Conservation (phyloP, 2,329 filamentous ascomycete genomes). For the Akanthomyces muscarius region DNA sequence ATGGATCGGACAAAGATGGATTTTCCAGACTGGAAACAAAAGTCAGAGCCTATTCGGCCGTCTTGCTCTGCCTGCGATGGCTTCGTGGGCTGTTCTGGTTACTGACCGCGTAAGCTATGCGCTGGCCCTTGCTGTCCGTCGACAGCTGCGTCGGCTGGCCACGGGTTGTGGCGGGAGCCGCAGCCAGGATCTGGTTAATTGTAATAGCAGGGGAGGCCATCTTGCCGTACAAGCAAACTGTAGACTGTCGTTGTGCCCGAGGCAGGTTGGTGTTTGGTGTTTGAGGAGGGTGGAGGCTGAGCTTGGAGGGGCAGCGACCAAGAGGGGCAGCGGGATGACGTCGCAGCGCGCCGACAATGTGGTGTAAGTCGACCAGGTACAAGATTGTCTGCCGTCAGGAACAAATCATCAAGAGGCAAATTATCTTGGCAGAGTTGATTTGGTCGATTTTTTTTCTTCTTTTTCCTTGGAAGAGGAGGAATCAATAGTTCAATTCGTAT, state of each 20-base stretch:
- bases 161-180: slow-evolving; percentile 75
- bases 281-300: slow-evolving; percentile 5
- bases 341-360: neutral
- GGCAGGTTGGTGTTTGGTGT: neutral
- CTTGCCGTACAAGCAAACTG: neutral
- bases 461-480: neutral
- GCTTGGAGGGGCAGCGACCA: slow-evolving; percentile 13
- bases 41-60: neutral
- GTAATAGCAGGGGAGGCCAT: slow-evolving; percentile 47
- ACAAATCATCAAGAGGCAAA: neutral
- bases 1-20: slow-evolving; percentile 95
- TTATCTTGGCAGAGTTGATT: neutral
- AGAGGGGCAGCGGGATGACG: slow-evolving; percentile 15
- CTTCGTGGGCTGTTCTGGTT: neutral
- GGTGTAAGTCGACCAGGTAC: neutral
- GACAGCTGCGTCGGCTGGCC: slow-evolving; percentile 88
- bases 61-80: neutral
- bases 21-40: slow-evolving; percentile 69
- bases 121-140: slow-evolving; percentile 81
- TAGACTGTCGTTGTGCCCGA: neutral
- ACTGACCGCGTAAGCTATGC: slow-evolving; percentile 86
- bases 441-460: no score
- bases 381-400: neutral
- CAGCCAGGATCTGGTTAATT: slow-evolving; percentile 72
- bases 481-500: neutral